phyloP scores from a whole-genome alignment of 345 rosid genomes.

The Citrus reticulata region DNA sequence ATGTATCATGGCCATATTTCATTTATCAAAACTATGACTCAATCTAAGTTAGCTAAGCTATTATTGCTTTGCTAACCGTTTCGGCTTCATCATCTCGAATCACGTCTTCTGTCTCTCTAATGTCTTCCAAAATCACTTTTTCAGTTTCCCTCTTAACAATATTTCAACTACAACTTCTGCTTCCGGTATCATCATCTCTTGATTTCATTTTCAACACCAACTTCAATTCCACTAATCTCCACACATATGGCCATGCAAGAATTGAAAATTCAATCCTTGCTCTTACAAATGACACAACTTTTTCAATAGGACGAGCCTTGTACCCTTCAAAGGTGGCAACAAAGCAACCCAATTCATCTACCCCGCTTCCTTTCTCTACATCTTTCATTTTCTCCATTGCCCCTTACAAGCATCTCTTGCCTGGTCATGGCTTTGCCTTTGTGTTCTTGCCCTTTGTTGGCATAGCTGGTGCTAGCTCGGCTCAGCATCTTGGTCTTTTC shows the following conservation, averaged over 20 bases:
- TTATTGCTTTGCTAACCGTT: not conserved
- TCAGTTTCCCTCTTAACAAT: not conserved
- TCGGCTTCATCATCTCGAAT: not conserved
- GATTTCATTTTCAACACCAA: slow-evolving; percentile 30
- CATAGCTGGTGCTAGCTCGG: slow-evolving; percentile 34
- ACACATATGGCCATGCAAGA: slow-evolving; percentile 32
- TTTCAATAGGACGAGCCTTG: slow-evolving; percentile 39
- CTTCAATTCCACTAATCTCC: slow-evolving; percentile 28
- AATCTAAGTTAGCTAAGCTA: no score
- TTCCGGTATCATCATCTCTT: slow-evolving; percentile 8
- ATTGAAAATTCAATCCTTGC: slow-evolving; percentile 36
- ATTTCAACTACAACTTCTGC: not conserved
- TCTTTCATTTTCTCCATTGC: slow-evolving; percentile 56
- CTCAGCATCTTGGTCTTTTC: slow-evolving; percentile 48
- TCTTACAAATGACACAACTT: slow-evolving; percentile 40
- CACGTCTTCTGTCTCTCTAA: not conserved
- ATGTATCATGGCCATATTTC: no score
- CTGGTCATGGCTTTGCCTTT: slow-evolving; percentile 56
- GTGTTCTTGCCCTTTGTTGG: slow-evolving; percentile 36
- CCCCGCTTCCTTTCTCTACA: slow-evolving; percentile 39
- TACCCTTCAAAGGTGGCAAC: slow-evolving; percentile 30
- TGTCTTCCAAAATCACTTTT: not conserved
- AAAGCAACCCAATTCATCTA: slow-evolving; percentile 28
- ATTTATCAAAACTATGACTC: no score
- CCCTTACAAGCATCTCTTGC: slow-evolving; percentile 32